A percentile compares a stretch with the other conserved stretches of the same genome.
phyloP scores from a whole-genome alignment of 1,139 yeast genomes.

The Eremothecium cymbalariae region DNA sequence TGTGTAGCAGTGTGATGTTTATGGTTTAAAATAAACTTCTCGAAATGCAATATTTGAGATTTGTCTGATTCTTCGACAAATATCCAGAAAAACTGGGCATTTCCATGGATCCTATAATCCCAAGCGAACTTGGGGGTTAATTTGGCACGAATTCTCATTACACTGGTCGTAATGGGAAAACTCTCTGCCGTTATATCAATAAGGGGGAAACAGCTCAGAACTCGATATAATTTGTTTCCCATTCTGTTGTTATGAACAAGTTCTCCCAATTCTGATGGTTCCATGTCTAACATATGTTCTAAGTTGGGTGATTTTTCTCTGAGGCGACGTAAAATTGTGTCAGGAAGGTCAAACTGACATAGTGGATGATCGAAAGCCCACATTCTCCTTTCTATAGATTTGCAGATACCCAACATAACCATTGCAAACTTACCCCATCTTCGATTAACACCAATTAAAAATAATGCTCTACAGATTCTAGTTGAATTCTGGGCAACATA shows the following conservation, averaged over 20 bases:
- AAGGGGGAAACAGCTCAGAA: conserved; percentile 67
- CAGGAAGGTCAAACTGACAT: conserved; percentile 76
- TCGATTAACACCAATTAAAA: conserved; percentile 75
- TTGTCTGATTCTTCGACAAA: conserved; percentile 81
- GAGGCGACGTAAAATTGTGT: conserved; percentile 52
- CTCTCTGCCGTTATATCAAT: conserved; percentile 68
- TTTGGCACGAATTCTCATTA: conserved; percentile 67
- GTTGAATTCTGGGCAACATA: conserved; percentile 95
- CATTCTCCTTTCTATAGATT: conserved; percentile 70
- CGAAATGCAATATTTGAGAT: conserved; percentile 69
- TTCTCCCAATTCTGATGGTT: conserved; percentile 74
- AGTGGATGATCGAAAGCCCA: conserved; percentile 94
- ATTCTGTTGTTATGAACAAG: conserved; percentile 71
- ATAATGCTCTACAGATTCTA: conserved; percentile 85
- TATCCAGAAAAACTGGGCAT: conserved; percentile 84
- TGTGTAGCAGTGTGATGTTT: conserved; percentile 51
- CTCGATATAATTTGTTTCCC: conserved; percentile 55
- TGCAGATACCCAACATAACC: conserved; percentile 70
- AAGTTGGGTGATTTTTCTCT: conserved; percentile 60
- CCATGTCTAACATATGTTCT: conserved; percentile 67
- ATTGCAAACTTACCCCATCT: conserved; percentile 82
- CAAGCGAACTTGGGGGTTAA: conserved; percentile 73
- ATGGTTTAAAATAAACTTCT: conserved; percentile 61
- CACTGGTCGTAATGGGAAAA: conserved; percentile 85
- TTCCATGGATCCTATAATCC: conserved; percentile 78